Percentiles rank a stretch among this genome's conserved stretches.
Conservation (phyloP, 2,329 filamentous ascomycete species). For the Tolypocladium paradoxum region DNA sequence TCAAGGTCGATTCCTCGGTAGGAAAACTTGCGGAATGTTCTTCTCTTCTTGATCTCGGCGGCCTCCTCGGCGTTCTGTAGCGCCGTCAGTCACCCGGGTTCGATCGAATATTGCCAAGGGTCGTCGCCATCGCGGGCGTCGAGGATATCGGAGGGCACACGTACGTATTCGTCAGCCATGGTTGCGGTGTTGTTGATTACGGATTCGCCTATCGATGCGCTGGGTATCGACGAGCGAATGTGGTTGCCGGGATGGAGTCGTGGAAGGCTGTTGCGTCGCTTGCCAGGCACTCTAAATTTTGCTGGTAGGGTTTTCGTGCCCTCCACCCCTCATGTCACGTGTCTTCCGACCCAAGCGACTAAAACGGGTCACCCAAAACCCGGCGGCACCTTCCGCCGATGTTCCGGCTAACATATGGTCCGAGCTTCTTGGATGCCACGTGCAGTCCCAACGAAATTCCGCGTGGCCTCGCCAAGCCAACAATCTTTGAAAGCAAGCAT, state of each 20-base stretch:
- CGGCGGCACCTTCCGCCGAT: background rate
- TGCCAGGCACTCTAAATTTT: conserved; percentile 21
- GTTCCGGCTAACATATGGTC: background rate
- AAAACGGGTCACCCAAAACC: background rate
- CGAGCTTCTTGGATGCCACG: background rate
- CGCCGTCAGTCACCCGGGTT: conserved; percentile 17
- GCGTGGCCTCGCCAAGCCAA: background rate
- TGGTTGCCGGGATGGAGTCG: conserved; percentile 26
- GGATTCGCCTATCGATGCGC: conserved; percentile 33
- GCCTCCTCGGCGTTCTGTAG: conserved; percentile 89
- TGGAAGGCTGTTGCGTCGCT: conserved; percentile 17
- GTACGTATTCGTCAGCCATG: conserved; percentile 92
- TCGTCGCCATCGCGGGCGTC: conserved; percentile 17
- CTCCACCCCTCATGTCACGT: conserved; percentile 23
- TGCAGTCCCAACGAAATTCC: background rate
- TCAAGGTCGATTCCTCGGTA: conserved; percentile 99
- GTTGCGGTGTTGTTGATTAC: conserved; percentile 35
- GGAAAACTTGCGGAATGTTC: conserved; percentile 99
- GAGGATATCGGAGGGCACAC: conserved; percentile 27
- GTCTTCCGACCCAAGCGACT: background rate
- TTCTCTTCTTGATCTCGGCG: conserved; percentile 99
- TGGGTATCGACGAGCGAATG: conserved; percentile 31
- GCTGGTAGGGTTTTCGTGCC: conserved; percentile 30
- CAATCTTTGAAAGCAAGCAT: background rate
- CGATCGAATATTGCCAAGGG: conserved; percentile 5